A percentile compares a stretch with the other conserved stretches of the same genome.
Evolutionary conservation across 2,329 filamentous ascomycete species (phyloP).

Genomic region (Neofusicoccum ribis): DNA sequence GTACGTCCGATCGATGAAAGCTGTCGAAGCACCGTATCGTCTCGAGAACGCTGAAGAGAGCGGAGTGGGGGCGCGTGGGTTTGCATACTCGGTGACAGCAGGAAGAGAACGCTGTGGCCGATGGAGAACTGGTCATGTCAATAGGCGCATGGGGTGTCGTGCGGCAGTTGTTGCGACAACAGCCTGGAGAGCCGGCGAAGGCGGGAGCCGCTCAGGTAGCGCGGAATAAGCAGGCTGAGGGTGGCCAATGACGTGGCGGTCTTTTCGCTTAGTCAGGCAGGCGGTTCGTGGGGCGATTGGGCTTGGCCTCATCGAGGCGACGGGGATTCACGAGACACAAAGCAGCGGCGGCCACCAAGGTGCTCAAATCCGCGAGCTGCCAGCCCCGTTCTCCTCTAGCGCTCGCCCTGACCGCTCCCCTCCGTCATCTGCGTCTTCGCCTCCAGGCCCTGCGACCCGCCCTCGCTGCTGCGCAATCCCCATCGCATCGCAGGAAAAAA

Average conservation of each 20-base stretch:
- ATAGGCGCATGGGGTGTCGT: no score
- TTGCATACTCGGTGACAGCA: no score
- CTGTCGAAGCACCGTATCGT: no score
- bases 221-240: background rate
- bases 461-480: background rate
- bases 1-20: no score
- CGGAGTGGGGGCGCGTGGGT: no score
- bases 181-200: background rate
- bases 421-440: background rate
- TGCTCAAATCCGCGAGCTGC: slow-evolving; percentile 8
- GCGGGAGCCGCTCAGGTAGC: background rate
- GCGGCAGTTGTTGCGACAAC: background rate
- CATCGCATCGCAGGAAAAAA: background rate
- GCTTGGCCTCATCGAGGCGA: slow-evolving; percentile 4
- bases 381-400: background rate
- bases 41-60: no score
- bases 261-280: background rate
- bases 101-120: no score
- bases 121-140: no score
- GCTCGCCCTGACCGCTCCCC: background rate
- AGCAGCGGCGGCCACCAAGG: slow-evolving; percentile 14
- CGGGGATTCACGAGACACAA: background rate
- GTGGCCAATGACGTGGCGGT: background rate
- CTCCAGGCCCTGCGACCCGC: background rate
- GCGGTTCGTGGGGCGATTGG: background rate